These are phyloP conservation scores for Tausonia pullulans DNA, from an alignment of 1,284 basidiomycete species.

Conservation along the genomic window DNA sequence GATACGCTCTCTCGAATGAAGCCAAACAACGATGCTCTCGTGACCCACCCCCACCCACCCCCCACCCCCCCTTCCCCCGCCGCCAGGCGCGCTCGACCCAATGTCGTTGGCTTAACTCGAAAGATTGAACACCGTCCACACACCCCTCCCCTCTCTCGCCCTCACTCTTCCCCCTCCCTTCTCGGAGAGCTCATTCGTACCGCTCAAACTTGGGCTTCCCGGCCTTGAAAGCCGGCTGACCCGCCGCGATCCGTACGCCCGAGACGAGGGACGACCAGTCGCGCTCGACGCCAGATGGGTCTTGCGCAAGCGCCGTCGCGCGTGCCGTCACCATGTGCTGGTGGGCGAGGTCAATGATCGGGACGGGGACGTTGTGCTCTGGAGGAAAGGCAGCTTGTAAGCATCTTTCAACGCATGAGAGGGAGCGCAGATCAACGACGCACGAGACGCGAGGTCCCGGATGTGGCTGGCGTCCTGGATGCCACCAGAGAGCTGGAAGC, in stretches of 20 bases:
- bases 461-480: conserved; percentile 29
- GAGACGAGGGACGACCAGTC: conserved; percentile 36
- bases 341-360: conserved; percentile 55
- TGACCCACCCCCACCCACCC: too few relatives aligned
- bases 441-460: conserved; percentile 35
- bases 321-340: conserved; percentile 68
- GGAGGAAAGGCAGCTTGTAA: conserved; percentile 18
- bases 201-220: too few relatives aligned
- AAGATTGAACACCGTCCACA: too few relatives aligned
- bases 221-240: conserved; percentile 30
- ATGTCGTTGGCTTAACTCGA: too few relatives aligned
- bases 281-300: conserved; percentile 27
- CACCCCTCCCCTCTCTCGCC: too few relatives aligned
- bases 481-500: conserved; percentile 79
- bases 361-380: conserved; percentile 64
- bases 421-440: neutral
- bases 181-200: too few relatives aligned
- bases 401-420: neutral
- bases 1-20: too few relatives aligned
- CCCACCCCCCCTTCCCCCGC: too few relatives aligned
- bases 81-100: too few relatives aligned
- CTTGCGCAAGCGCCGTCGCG: conserved; percentile 33
- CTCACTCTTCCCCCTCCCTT: too few relatives aligned
- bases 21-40: too few relatives aligned
- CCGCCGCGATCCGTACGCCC: conserved; percentile 34